Evolutionary conservation across 2,329 filamentous ascomycete species (phyloP), one percentile per base, ranked within the genome.

Genomic region (Lecanicillium sp.): DNA sequence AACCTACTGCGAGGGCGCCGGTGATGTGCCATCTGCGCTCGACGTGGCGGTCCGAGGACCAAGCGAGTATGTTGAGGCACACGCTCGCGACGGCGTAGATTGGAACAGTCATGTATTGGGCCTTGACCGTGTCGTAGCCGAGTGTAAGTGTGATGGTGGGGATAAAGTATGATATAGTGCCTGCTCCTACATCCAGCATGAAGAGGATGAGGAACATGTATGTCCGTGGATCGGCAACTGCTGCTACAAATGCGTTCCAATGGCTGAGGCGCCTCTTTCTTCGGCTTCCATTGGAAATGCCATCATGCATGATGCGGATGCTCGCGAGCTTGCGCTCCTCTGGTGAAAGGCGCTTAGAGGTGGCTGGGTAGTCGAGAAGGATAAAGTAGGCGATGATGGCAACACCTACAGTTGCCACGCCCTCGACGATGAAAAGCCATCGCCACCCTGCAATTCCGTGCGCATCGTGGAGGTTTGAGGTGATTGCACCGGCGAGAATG

Each of bases 341-440:
- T 9, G 67, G 60, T 0, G 64, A 66, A 3, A 84, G 66, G 73
- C 77, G 82, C 20, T 63, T 59, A 0, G 79, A 78, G 0, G 75
- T 79, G 31, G 68, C 73, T 0, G 80, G 80, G 0, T 77, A 71
- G 54, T 84, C 80, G 3, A 79, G 81, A n/a, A 84, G 57, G 1
- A 78, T 77, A 48, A 79, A 48, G 54, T 78, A 80, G 3, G 68
- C 56, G 16, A 81, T 62, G 4, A 83, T 16, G 0, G 70, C 64
- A 0, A 83, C 57, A 3, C 64, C 62, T 41, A 56, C 45, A 8
- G 61, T 65, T 46, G 80, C 70, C 48, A 81, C 73, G 15, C 80
- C 80, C 53, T 84, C 80, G 14, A 84, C 73, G 7, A 70, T 70
- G 43, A 83, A 84, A 41, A 83, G 79, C 79, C 81, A 82, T 5